Percentiles rank a stretch among this genome's conserved stretches.
phyloP scores from a whole-genome alignment of 2,329 filamentous ascomycete species.

The Trichoderma cornu-damae region DNA sequence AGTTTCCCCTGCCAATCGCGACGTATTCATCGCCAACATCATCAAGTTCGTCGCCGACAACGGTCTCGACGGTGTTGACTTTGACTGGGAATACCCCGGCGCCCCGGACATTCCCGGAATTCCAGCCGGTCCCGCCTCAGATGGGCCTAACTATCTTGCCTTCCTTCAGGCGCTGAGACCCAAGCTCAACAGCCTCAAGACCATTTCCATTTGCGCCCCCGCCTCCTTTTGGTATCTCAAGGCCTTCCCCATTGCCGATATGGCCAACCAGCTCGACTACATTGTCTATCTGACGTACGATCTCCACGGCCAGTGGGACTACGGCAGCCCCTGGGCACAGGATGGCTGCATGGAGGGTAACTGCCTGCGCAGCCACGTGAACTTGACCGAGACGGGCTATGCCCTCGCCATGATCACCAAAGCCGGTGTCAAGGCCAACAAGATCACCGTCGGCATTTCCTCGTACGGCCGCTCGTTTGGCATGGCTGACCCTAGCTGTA shows the following conservation, averaged over 20 bases:
- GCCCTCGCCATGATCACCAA: slow-evolving; percentile 28
- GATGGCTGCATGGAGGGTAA: slow-evolving; percentile 20
- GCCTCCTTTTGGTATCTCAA: slow-evolving; percentile 39
- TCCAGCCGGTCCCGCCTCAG: neutral
- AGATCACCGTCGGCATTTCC: neutral
- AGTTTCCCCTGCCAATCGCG: slow-evolving; percentile 30
- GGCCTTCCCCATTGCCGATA: slow-evolving; percentile 29
- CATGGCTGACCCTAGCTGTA: neutral
- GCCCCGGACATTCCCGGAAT: neutral
- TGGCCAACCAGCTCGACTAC: slow-evolving; percentile 29
- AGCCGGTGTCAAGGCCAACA: slow-evolving; percentile 23
- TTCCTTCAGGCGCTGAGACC: neutral
- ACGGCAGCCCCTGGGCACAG: slow-evolving; percentile 25
- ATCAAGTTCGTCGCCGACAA: neutral
- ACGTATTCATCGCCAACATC: slow-evolving; percentile 26
- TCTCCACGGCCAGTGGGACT: slow-evolving; percentile 24
- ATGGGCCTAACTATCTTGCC: neutral
- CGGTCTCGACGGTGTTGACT: neutral
- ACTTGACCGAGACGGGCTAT: neutral
- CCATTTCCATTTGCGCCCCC: slow-evolving; percentile 35
- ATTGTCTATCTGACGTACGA: slow-evolving; percentile 34
- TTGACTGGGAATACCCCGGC: neutral
- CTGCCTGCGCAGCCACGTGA: neutral
- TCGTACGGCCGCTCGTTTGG: neutral
- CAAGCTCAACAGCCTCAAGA: slow-evolving; percentile 28